Percentiles rank a stretch among this genome's conserved stretches.
Conservation (phyloP, 2,329 filamentous ascomycete genomes). For the Pezizomycotina sp. region DNA sequence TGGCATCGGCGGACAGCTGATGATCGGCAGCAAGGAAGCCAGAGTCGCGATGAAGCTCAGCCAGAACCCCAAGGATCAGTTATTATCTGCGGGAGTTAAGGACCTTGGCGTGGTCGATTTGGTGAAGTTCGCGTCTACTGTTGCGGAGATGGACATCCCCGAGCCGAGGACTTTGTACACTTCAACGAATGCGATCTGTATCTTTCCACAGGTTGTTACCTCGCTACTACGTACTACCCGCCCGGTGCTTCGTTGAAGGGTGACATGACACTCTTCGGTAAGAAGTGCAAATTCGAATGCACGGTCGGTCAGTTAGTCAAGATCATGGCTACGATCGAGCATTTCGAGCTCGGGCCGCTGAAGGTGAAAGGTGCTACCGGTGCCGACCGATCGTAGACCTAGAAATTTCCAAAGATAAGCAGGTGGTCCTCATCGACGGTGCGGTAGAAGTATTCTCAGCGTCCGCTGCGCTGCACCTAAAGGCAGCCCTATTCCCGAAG, state of each 20-base stretch:
- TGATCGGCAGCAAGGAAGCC: conserved; percentile 17
- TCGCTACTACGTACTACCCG: conserved; percentile 19
- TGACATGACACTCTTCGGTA: conserved; percentile 17
- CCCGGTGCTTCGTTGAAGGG: conserved; percentile 12
- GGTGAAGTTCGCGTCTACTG: conserved; percentile 12
- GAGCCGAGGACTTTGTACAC: conserved; percentile 12
- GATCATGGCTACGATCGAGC: conserved; percentile 14
- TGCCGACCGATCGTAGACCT: conserved; percentile 8
- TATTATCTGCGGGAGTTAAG: conserved; percentile 13
- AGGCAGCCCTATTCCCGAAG: conserved; percentile 13
- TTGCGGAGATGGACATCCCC: conserved; percentile 10
- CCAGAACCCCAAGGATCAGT: conserved; percentile 18
- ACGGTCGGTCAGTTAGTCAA: conserved; percentile 12
- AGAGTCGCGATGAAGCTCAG: conserved; percentile 18
- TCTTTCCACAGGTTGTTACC: conserved; percentile 14
- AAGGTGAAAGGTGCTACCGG: conserved; percentile 8
- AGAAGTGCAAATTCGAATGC: conserved; percentile 12
- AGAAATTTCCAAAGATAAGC: conserved; percentile 14
- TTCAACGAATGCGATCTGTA: conserved; percentile 16
- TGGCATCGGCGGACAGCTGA: conserved; percentile 18
- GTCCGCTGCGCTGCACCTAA: conserved; percentile 8
- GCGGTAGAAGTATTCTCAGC: conserved; percentile 10
- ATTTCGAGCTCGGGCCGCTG: conserved; percentile 16
- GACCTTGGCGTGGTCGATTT: conserved; percentile 16
- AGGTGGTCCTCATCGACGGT: conserved; percentile 18